These are phyloP conservation scores for Ophiostoma ulmi DNA, from an alignment of 2,329 filamentous ascomycete genomes.

Conservation along the genomic window DNA sequence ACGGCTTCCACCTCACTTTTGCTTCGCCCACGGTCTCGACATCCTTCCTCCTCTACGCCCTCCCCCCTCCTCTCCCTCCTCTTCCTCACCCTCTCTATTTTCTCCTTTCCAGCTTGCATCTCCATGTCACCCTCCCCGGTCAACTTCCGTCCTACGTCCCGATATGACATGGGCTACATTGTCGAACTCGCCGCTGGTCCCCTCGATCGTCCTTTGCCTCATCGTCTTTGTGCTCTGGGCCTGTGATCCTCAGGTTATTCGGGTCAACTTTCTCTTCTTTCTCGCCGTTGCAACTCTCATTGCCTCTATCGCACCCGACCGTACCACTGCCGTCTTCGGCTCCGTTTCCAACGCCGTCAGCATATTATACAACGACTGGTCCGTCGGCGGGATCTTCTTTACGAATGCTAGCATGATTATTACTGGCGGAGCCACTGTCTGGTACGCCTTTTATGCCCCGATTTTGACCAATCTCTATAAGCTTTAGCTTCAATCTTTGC, in stretches of 20 bases:
- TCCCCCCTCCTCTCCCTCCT: background rate
- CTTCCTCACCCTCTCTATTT: background rate
- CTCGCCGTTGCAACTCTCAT: constrained; percentile 40
- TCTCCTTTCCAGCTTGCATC: constrained; percentile 13
- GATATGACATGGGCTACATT: constrained; percentile 49
- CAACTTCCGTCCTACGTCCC: constrained; percentile 30
- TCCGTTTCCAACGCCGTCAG: constrained; percentile 35
- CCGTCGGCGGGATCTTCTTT: constrained; percentile 44
- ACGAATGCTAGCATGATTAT: constrained; percentile 53
- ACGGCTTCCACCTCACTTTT: constrained; percentile 7
- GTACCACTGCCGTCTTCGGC: constrained; percentile 37
- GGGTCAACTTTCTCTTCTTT: constrained; percentile 41
- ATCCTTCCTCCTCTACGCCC: constrained; percentile 1
- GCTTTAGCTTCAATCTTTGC: background rate
- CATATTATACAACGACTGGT: constrained; percentile 38
- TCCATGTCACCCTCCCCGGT: constrained; percentile 22
- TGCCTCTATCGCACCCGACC: constrained; percentile 41
- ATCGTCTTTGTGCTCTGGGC: constrained; percentile 43
- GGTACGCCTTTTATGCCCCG: constrained; percentile 36
- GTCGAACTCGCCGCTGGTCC: constrained; percentile 40
- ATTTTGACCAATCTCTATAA: background rate
- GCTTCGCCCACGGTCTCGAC: background rate
- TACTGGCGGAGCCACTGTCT: constrained; percentile 49
- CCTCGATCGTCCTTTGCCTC: constrained; percentile 42
- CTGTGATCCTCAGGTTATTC: constrained; percentile 41